Evolutionary conservation across 257 asterid species (phyloP), one percentile per base, ranked within the genome.

Genomic region (Lycium ferocissimum): DNA sequence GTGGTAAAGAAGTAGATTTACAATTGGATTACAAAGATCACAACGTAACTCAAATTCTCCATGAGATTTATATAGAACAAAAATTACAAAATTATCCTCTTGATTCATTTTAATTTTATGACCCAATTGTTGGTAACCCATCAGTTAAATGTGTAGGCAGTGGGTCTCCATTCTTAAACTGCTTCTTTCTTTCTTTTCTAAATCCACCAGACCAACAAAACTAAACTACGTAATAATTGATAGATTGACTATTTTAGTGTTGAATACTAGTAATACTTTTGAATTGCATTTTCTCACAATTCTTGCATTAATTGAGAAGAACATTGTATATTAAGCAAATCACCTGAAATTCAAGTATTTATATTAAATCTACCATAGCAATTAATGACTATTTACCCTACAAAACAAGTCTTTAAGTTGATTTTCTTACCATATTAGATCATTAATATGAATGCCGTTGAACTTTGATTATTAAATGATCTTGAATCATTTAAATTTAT

Each of bases 61-160:
- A 9, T 71, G 33, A 71, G 35, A 71, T 40, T 18, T 40, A 18
- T 40, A 38, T 38, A 13, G 76, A 37, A 2, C 18, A 1, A 54
- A 58, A 58, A 17, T 58, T 58, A 58, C 9, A 6, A 59, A 18
- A 59, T 18, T 59, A 40, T 59, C n/a, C 9, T 69, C 18, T 56
- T 13, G 45, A 4, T 12, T 56, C 18, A 56, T 37, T 67, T 13
- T 51, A 51, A 33, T 33, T 13, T 66, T 12, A 66, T 63, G 6
- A 40, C 17, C 12, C 54, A n/a, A 71, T 71, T 71, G 56, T 71
- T 71, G 79, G 79, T 71, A 18, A 71, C 18, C 79, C 79, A 43
- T 18, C 79, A 18, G 69, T 71, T 4, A 43, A 1, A 71, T 37
- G 40, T 43, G 79, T 71, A 40, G 78, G 79, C 37, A 71, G 17